These are phyloP conservation scores for Pyrenula massariospora DNA, from an alignment of 495 filamentous ascomycete species.

Conservation along the genomic window DNA sequence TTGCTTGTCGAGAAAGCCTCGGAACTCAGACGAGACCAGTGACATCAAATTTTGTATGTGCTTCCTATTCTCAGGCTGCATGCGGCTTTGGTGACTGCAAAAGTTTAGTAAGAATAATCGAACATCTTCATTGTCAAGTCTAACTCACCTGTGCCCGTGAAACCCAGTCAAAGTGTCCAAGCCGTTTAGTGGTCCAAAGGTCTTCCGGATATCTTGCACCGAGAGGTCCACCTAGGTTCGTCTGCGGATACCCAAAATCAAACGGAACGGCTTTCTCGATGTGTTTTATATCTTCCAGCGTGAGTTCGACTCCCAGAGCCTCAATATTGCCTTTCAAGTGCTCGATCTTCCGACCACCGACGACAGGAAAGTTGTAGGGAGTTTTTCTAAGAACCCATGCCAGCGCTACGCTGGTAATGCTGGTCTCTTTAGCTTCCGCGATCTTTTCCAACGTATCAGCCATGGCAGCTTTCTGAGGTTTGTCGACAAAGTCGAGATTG, in stretches of 20 bases:
- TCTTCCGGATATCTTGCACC: too few relatives aligned
- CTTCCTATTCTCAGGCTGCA: too few relatives aligned
- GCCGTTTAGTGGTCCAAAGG: too few relatives aligned
- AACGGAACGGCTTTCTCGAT: conserved; percentile 52
- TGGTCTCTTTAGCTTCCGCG: conserved; percentile 23
- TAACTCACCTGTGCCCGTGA: too few relatives aligned
- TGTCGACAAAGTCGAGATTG: not conserved
- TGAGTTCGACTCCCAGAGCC: conserved; percentile 44
- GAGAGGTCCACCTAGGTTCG: too few relatives aligned
- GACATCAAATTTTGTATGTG: too few relatives aligned
- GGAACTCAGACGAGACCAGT: too few relatives aligned
- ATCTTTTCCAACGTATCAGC: not conserved
- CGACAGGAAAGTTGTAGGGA: conserved; percentile 63
- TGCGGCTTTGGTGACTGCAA: too few relatives aligned
- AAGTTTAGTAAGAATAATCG: too few relatives aligned
- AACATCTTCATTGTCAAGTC: too few relatives aligned
- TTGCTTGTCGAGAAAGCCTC: too few relatives aligned
- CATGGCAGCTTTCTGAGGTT: not conserved
- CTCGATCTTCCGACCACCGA: conserved; percentile 54
- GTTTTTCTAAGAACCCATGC: conserved; percentile 66
- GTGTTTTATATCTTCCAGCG: conserved; percentile 47
- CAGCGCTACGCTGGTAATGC: conserved; percentile 38
- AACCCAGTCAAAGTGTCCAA: too few relatives aligned
- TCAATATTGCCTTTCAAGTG: conserved; percentile 59
- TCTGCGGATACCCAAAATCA: conserved; percentile 49